Base-by-base conservation (phyloP, 2,329 filamentous ascomycete genomes). In the Xylaria hypoxylon region DNA sequence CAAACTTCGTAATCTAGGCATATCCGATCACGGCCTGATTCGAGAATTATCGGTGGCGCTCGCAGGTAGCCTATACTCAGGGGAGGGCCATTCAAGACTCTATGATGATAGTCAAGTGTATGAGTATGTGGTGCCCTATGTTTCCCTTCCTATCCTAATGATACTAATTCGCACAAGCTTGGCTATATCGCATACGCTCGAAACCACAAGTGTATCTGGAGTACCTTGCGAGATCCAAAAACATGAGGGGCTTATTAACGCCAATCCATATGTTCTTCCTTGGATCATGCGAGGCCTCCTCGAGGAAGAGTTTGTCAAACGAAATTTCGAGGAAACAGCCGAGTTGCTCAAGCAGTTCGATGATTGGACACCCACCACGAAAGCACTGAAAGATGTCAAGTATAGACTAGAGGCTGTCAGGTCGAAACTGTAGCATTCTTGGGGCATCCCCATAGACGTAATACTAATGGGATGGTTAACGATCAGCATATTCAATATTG, bases 251-350 rank as follows among this genome's bases (percentile, higher is more conserved):
- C 72, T 87, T 31, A 75, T 80, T 0, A 84, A 86, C 64, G 81
- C 90, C 17, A 98, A 97, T 74, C 95, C 95, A 0, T 98, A 95
- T 75, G 90, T 96, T 62, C 82, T 99, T 15, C 96, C 96, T 0
- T 99, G 96, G 90, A 95, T 96, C 40, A 96, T 99, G 90, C 88
- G 96, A 7, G 96, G 96, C 0, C 81, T 99, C 64, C 81, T 99
- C 2, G 96, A 98, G 77, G 96, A 99, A 78, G 91, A 96, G 19
- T 89, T 93, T 74, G 95, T 98, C 26, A 94, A 92, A 92, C 88
- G 24, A 92, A 96, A 76, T 81, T 97, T 88, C 88, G 35, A 80
- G 85, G 96, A 99, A 80, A 93, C 93, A 6, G 87, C 87, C 67
- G 87, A 93, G 75, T 79, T 99, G 57, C 82, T 99, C n/a, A 84